phyloP scores from a whole-genome alignment of 805 yeast genomes.

The Myxozyma udenii region DNA sequence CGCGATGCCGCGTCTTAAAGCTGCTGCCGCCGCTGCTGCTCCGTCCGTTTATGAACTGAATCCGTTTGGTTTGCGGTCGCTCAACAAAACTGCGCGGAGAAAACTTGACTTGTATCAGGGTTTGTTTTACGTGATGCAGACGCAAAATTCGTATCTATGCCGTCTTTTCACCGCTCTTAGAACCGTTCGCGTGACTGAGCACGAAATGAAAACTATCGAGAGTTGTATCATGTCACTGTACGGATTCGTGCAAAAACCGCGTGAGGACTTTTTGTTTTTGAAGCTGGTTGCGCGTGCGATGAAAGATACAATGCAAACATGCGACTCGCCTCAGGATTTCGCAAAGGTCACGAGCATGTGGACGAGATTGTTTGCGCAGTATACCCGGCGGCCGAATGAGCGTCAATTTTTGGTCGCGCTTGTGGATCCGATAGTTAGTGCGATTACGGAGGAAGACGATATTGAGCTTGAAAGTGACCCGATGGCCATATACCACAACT shows the following conservation, averaged over 20 bases:
- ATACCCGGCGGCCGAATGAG: slow-evolving; percentile 41
- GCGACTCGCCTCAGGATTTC: slow-evolving; percentile 31
- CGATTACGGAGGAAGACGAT: slow-evolving; percentile 39
- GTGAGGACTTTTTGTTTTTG: slow-evolving; percentile 70
- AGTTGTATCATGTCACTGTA: slow-evolving; percentile 37
- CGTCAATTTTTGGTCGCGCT: slow-evolving; percentile 37
- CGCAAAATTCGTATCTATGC: slow-evolving; percentile 71
- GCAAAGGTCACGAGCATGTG: slow-evolving; percentile 39
- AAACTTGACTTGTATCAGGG: slow-evolving; percentile 71
- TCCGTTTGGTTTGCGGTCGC: slow-evolving; percentile 40
- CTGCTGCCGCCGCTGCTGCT: slow-evolving; percentile 26
- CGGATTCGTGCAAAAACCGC: slow-evolving; percentile 44
- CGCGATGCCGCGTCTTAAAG: slow-evolving; percentile 29
- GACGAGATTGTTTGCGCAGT: slow-evolving; percentile 44
- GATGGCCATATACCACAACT: slow-evolving; percentile 36
- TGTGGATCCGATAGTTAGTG: slow-evolving; percentile 42
- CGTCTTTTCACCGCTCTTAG: slow-evolving; percentile 46
- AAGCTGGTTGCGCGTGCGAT: slow-evolving; percentile 49
- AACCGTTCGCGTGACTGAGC: slow-evolving; percentile 34
- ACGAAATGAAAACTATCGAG: slow-evolving; percentile 37
- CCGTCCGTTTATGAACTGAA: slow-evolving; percentile 16
- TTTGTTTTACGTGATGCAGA: slow-evolving; percentile 76
- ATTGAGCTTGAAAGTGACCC: slow-evolving; percentile 82
- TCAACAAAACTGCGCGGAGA: slow-evolving; percentile 41
- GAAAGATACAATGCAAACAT: slow-evolving; percentile 31